Evolutionary conservation across 1,284 basidiomycete genomes (phyloP).

Genomic region (Tausonia pullulans): DNA sequence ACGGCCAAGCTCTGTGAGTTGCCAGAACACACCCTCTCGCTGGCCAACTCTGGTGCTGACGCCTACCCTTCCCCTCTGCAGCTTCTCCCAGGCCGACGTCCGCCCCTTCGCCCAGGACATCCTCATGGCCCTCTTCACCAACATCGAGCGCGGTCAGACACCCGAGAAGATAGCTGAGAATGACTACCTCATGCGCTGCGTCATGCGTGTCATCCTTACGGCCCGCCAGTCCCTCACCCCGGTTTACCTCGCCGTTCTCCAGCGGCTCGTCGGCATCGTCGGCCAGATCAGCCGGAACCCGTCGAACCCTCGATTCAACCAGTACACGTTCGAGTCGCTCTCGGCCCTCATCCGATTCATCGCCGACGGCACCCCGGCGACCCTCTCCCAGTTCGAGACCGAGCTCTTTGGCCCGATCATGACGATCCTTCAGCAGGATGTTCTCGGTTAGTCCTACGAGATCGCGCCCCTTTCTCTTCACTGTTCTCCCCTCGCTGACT

Average conservation of each 20-base stretch:
- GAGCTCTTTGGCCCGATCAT: constrained; percentile 82
- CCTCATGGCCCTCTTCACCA: constrained; percentile 63
- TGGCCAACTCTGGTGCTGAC: no score
- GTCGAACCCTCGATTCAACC: constrained; percentile 93
- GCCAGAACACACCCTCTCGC: background rate
- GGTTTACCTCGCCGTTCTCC: constrained; percentile 55
- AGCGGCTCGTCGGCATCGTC: constrained; percentile 68
- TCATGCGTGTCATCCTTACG: constrained; percentile 87
- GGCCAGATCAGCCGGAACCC: constrained; percentile 88
- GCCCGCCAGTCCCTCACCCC: constrained; percentile 66
- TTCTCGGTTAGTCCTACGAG: constrained; percentile 54
- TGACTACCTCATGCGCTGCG: constrained; percentile 95
- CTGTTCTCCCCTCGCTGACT: background rate
- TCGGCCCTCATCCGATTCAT: constrained; percentile 86
- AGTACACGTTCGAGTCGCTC: constrained; percentile 92
- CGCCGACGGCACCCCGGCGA: constrained; percentile 53
- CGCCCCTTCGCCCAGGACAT: constrained; percentile 67
- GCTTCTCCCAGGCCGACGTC: constrained; percentile 77
- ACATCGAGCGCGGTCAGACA: constrained; percentile 69
- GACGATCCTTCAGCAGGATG: constrained; percentile 77
- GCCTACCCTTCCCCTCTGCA: constrained; percentile 26
- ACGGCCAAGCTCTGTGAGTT: constrained; percentile 53
- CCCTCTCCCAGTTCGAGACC: constrained; percentile 65
- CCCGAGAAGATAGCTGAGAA: constrained; percentile 96
- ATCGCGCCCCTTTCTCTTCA: background rate